Evolutionary conservation across 192 early-diverging fungal genomes (phyloP).

Genomic region (Umbelopsis vinacea): DNA sequence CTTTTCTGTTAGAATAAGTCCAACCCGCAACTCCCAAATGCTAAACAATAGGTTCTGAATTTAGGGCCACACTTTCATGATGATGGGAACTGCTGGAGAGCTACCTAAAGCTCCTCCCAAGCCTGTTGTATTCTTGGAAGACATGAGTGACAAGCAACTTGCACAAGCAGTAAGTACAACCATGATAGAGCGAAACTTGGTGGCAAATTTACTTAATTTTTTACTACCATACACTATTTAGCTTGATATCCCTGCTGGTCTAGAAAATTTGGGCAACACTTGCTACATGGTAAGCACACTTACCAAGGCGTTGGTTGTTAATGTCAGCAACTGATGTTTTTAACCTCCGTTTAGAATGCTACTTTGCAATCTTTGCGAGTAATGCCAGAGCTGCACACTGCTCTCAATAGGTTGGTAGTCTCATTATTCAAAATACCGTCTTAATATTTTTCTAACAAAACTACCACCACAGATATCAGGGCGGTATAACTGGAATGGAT

Average conservation of each 20-base stretch:
- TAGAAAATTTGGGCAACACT: conserved; percentile 93
- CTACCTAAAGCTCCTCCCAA: conserved; percentile 81
- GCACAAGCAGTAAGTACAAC: conserved; percentile 73
- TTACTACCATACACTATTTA: conserved; percentile 31
- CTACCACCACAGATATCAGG: conserved; percentile 40
- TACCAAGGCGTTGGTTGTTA: not conserved
- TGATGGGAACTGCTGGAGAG: conserved; percentile 97
- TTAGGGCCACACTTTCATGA: conserved; percentile 63
- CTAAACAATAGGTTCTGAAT: too few relatives aligned
- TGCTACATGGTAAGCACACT: conserved; percentile 67
- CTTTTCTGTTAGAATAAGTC: not conserved
- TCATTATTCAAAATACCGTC: not conserved
- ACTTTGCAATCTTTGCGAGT: conserved; percentile 93
- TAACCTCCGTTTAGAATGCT: conserved; percentile 64
- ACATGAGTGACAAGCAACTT: conserved; percentile 88
- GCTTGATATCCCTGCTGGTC: conserved; percentile 89
- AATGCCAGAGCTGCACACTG: conserved; percentile 78
- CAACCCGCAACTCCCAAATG: not conserved
- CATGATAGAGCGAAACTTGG: not conserved
- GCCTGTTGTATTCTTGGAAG: conserved; percentile 83
- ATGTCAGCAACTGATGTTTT: not conserved
- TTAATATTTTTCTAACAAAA: not conserved
- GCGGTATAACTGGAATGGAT: conserved; percentile 53
- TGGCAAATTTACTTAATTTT: not conserved
- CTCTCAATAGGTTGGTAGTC: conserved; percentile 54